phyloP scores from a whole-genome alignment of 2,329 filamentous ascomycete species.

The Teratosphaeria viscida region DNA sequence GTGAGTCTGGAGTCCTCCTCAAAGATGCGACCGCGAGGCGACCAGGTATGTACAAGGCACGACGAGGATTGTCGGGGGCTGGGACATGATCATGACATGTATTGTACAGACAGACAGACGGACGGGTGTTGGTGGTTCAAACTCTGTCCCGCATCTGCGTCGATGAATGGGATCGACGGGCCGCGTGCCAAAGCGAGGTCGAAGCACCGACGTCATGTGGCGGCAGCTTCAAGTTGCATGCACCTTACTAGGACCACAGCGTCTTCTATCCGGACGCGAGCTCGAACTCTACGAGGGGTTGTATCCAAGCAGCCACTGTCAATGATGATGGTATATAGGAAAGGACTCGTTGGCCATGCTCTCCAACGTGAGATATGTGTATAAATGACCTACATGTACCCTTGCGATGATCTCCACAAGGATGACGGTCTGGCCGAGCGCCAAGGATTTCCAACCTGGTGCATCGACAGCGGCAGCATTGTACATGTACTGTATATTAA shows the following conservation, averaged over 20 bases:
- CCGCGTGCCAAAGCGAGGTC: background rate
- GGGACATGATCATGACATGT: background rate
- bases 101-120: background rate
- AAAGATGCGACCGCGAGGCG: background rate
- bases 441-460: background rate
- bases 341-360: too few relatives aligned
- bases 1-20: background rate
- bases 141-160: background rate
- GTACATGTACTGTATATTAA: background rate
- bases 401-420: background rate
- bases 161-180: background rate
- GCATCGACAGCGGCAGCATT: background rate
- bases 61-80: background rate
- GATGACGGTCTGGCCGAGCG: background rate
- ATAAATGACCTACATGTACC: too few relatives aligned
- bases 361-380: too few relatives aligned
- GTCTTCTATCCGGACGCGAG: background rate
- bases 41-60: background rate
- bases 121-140: background rate
- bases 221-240: background rate
- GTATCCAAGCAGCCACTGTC: too few relatives aligned
- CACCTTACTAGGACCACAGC: background rate
- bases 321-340: too few relatives aligned
- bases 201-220: background rate
- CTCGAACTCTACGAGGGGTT: background rate